A percentile compares a stretch with the other conserved stretches of the same genome.
These are phyloP conservation scores for Calophaca sinica DNA, from an alignment of 306 rosid species.

Conservation along the genomic window DNA sequence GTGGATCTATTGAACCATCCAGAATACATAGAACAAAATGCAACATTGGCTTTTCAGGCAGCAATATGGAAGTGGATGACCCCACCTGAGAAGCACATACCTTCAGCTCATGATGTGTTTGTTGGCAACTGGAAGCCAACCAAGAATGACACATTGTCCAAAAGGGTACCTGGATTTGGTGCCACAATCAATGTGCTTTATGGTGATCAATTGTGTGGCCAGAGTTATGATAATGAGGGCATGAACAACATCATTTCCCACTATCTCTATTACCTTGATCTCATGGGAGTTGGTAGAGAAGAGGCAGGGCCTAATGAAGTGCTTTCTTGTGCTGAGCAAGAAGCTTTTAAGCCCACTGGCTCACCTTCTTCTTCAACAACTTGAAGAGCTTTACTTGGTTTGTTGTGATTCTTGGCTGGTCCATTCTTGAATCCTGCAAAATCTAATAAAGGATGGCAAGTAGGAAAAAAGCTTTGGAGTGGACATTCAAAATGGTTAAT, in stretches of 20 bases:
- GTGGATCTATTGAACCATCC: conserved; percentile 85
- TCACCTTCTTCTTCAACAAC: conserved; percentile 55
- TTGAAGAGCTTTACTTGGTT: conserved; percentile 46
- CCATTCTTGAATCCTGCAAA: conserved; percentile 43
- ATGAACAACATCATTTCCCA: conserved; percentile 90
- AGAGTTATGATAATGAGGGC: conserved; percentile 69
- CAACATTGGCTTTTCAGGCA: conserved; percentile 88
- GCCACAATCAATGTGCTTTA: conserved; percentile 81
- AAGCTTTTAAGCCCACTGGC: conserved; percentile 64
- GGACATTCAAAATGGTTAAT: neutral
- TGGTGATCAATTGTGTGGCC: conserved; percentile 71
- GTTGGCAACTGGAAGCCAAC: conserved; percentile 94
- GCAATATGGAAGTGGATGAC: conserved; percentile 93
- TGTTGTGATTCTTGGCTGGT: conserved; percentile 21
- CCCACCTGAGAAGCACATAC: conserved; percentile 78
- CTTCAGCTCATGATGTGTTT: conserved; percentile 85
- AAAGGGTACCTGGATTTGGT: conserved; percentile 91
- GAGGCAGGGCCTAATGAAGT: conserved; percentile 79
- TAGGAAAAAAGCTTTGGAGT: conserved; percentile 22
- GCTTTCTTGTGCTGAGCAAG: conserved; percentile 82
- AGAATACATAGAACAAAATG: conserved; percentile 92
- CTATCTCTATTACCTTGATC: conserved; percentile 83
- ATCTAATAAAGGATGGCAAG: conserved; percentile 42
- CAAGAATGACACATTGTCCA: conserved; percentile 82
- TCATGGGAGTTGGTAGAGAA: conserved; percentile 78